Conservation (phyloP, 1,284 basidiomycete genomes). For the Porogramme epimiltina region DNA sequence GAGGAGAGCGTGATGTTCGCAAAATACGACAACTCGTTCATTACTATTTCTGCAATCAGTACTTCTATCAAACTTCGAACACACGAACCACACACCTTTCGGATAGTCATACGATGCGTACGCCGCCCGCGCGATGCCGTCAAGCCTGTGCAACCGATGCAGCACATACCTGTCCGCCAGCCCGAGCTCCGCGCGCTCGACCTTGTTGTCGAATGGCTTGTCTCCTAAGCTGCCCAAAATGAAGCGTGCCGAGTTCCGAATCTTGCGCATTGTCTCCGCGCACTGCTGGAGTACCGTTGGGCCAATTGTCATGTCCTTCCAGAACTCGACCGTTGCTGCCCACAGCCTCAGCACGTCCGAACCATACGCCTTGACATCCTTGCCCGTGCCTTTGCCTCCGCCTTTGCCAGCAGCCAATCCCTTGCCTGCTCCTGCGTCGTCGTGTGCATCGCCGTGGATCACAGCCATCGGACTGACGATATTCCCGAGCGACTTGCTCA, state of each 20-base stretch:
- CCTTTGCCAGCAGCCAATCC: slow-evolving; percentile 48
- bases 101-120: slow-evolving; percentile 86
- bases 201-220: slow-evolving; percentile 33
- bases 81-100: slow-evolving; percentile 55
- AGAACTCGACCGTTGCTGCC: slow-evolving; percentile 92
- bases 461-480: slow-evolving; percentile 85
- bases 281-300: slow-evolving; percentile 78
- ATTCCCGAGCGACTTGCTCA: slow-evolving; percentile 98
- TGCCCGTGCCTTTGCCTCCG: slow-evolving; percentile 2
- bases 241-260: slow-evolving; percentile 90
- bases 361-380: slow-evolving; percentile 54
- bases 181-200: slow-evolving; percentile 53
- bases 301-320: slow-evolving; percentile 87
- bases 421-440: slow-evolving; percentile 52
- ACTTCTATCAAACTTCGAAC: not conserved
- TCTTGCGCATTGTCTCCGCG: slow-evolving; percentile 80
- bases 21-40: slow-evolving; percentile 64
- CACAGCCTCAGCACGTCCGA: slow-evolving; percentile 89
- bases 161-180: slow-evolving; percentile 86
- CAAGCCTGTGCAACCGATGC: slow-evolving; percentile 79
- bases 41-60: slow-evolving; percentile 42
- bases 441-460: slow-evolving; percentile 60
- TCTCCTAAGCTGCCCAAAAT: slow-evolving; percentile 80
- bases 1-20: slow-evolving; percentile 74
- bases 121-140: slow-evolving; percentile 63